Conservation (phyloP, 2,329 filamentous ascomycete genomes). For the Colletotrichum truncatum region DNA sequence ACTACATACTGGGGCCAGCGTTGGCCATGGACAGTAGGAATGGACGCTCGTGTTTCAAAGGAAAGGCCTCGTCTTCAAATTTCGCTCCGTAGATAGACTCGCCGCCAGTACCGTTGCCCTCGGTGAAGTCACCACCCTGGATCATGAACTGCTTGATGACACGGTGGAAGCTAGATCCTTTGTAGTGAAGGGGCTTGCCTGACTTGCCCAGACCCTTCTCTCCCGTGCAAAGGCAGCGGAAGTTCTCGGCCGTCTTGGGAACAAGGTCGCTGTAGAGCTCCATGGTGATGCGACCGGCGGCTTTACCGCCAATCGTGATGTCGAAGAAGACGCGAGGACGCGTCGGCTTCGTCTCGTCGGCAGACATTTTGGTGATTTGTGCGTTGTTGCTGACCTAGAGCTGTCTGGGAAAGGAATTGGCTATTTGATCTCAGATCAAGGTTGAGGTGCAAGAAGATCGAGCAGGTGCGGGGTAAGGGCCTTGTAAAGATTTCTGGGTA, state of each 20-base stretch:
- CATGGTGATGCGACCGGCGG: constrained; percentile 83
- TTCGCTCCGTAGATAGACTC: constrained; percentile 98
- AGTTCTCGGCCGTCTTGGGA: constrained; percentile 96
- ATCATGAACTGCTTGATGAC: constrained; percentile 99
- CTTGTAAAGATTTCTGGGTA: background rate
- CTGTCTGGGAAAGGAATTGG: background rate
- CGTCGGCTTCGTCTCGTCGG: constrained; percentile 50
- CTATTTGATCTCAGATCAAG: background rate
- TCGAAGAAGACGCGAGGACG: constrained; percentile 93
- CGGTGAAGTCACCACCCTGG: constrained; percentile 96
- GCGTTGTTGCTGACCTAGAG: background rate
- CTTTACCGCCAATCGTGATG: constrained; percentile 79
- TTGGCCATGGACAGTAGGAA: constrained; percentile 99
- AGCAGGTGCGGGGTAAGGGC: background rate
- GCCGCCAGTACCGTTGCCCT: constrained; percentile 92
- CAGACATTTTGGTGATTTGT: constrained; percentile 15
- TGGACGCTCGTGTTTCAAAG: constrained; percentile 88
- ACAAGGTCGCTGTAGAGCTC: constrained; percentile 83
- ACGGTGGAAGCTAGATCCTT: constrained; percentile 91
- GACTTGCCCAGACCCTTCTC: constrained; percentile 87
- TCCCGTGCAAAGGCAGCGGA: constrained; percentile 91
- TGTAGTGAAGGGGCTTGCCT: constrained; percentile 91
- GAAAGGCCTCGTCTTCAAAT: constrained; percentile 97
- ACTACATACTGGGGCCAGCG: constrained; percentile 80
- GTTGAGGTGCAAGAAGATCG: constrained; percentile 30